These are phyloP conservation scores for Lithohypha guttulata DNA, from an alignment of 2,329 filamentous ascomycete species.

Conservation along the genomic window DNA sequence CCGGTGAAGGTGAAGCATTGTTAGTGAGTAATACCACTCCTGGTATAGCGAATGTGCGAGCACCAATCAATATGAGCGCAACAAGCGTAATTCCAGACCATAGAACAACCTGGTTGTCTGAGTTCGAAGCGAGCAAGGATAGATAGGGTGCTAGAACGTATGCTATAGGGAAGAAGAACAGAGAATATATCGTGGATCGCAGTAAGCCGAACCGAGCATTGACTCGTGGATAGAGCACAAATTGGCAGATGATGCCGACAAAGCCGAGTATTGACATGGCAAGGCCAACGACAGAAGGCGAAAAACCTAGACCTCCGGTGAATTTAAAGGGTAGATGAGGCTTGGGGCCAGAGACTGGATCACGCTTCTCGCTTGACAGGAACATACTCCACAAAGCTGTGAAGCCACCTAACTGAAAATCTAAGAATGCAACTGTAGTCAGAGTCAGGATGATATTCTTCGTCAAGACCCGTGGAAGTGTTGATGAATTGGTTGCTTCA, in stretches of 20 bases:
- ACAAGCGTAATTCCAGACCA: conserved; percentile 58
- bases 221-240: conserved; percentile 59
- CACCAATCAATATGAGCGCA: conserved; percentile 58
- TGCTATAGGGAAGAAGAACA: conserved; percentile 59
- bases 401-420: conserved; percentile 63
- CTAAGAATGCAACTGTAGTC: conserved; percentile 56
- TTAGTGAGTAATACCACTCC: conserved; percentile 50
- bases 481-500: conserved; percentile 2
- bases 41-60: conserved; percentile 58
- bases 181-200: conserved; percentile 54
- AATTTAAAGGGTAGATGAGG: conserved; percentile 46
- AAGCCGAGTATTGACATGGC: conserved; percentile 65
- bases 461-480: conserved; percentile 38
- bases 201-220: conserved; percentile 58
- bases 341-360: conserved; percentile 31
- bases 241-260: conserved; percentile 62
- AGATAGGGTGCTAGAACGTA: conserved; percentile 65
- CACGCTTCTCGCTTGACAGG: conserved; percentile 58
- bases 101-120: conserved; percentile 37
- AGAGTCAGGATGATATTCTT: conserved; percentile 47
- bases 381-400: conserved; percentile 69
- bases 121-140: conserved; percentile 51
- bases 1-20: conserved; percentile 49
- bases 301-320: conserved; percentile 61
- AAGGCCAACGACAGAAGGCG: conserved; percentile 57